These are phyloP conservation scores for Dendrostoma leiphaemia DNA, from an alignment of 2,329 filamentous ascomycete species.

Conservation along the genomic window DNA sequence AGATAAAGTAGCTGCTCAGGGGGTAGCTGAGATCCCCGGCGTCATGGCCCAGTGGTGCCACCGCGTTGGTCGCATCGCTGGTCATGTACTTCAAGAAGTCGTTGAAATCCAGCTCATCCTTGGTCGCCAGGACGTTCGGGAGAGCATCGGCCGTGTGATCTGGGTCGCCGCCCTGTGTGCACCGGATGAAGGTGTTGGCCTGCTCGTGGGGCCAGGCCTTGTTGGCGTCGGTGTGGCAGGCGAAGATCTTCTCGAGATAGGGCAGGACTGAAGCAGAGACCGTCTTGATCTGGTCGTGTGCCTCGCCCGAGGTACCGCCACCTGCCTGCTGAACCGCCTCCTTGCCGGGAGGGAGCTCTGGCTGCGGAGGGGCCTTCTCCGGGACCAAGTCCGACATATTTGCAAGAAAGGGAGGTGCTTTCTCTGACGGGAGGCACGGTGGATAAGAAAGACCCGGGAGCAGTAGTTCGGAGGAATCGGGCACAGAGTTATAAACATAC, in stretches of 20 bases:
- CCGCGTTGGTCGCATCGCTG: slow-evolving; percentile 43
- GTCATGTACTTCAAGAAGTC: slow-evolving; percentile 57
- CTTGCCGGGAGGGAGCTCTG: background rate
- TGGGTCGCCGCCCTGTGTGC: slow-evolving; percentile 41
- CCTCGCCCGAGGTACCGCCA: slow-evolving; percentile 43
- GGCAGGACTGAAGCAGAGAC: slow-evolving; percentile 39
- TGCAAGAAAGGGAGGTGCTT: too few relatives aligned
- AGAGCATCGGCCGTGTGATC: slow-evolving; percentile 23
- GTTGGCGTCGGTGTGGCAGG: slow-evolving; percentile 38
- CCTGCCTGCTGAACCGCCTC: slow-evolving; percentile 43
- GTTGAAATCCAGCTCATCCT: slow-evolving; percentile 42
- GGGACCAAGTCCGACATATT: background rate
- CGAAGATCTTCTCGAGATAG: slow-evolving; percentile 47
- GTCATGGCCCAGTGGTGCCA: slow-evolving; percentile 29
- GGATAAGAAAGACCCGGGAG: too few relatives aligned
- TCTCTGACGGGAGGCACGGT: too few relatives aligned
- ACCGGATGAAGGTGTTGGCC: slow-evolving; percentile 43
- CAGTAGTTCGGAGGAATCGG: too few relatives aligned
- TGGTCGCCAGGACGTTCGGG: slow-evolving; percentile 22
- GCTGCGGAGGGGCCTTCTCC: background rate
- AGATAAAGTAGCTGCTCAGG: slow-evolving; percentile 88
- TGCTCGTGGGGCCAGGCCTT: slow-evolving; percentile 45
- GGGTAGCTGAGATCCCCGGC: slow-evolving; percentile 65
- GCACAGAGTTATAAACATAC: too few relatives aligned
- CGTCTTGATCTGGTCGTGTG: slow-evolving; percentile 33